Evolutionary conservation across 1,139 yeast genomes (phyloP), one percentile per base, ranked within the genome.

Genomic region (Candida sojae): DNA sequence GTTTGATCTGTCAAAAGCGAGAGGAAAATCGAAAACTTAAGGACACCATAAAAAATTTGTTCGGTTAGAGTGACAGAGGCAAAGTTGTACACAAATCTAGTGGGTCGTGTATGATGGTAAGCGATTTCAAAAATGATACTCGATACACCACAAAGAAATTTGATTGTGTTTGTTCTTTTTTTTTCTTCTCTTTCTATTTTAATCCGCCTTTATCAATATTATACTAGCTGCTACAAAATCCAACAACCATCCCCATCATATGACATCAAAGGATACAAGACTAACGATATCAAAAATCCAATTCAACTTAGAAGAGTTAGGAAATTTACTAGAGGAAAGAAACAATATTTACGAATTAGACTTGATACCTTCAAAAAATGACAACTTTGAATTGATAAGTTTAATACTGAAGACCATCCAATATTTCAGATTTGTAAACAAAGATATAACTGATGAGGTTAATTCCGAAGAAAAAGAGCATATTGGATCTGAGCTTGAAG

Each of bases 311-410:
- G 76, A 71, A 48, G 80, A 75, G 59, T 62, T 79, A 4, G 71
- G 64, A 43, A 68, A 71, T 9, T 62, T 68, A 12, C 61, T 80
- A 8, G 84, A 80, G 33, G 88, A 83, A 59, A 68, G 86, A 39
- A 65, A 68, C 43, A 68, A 83, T 29, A 69, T 83, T 49, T 58
- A 67, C 17, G 58, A 63, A 2, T 68, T 82, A 33, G 70, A 73
- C 39, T 68, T 82, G 33, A 71, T 75, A 23, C 84, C 86, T 2
- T 75, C 84, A 1, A 62, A 71, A 6, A 72, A 77, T 43, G 88
- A 82, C 51, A 82, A 80, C 54, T 70, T 68, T 47, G 88, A 83
- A 49, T 60, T 85, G 37, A 69, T 73, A 31, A 69, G 68, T 43
- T 64, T 71, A 29, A 59, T 84, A 45, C 62, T 61, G 37, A 71